Percentiles rank a stretch among this genome's conserved stretches.
These are phyloP conservation scores for Naegleria lovaniensis DNA, from an alignment of 208 protist species.

Conservation along the genomic window DNA sequence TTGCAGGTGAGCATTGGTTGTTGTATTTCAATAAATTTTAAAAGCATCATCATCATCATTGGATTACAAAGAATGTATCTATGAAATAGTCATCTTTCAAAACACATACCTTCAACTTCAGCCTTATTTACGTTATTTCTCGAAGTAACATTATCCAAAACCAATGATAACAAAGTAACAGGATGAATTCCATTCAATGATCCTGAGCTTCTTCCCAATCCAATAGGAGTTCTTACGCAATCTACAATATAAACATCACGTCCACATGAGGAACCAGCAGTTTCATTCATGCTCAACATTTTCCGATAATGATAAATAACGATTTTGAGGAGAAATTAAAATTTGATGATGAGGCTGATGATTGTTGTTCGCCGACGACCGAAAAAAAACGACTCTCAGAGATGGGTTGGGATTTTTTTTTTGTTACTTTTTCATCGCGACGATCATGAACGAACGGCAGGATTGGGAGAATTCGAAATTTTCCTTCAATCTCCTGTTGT, in stretches of 20 bases:
- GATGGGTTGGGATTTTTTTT: no score
- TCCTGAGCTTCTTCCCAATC: not conserved
- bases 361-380: no score
- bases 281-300: not conserved
- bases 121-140: not conserved
- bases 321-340: no score
- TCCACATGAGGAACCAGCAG: not conserved
- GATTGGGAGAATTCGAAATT: no score
- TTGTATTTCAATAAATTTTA: not conserved
- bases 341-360: no score
- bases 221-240: not conserved
- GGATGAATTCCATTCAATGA: constrained; percentile 1
- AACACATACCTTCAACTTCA: constrained; percentile 15
- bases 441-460: no score
- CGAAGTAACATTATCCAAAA: not conserved
- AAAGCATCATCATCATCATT: not conserved
- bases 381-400: no score
- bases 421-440: no score
- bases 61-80: no score
- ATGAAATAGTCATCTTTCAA: no score
- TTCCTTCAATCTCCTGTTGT: no score
- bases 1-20: no score
- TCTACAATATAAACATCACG: constrained; percentile 7
- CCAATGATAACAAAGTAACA: not conserved
- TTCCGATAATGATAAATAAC: not conserved